Percentiles rank a stretch among this genome's conserved stretches.
Evolutionary conservation across 305 asterid species (phyloP).

Genomic region (Fraxinus paxiana): DNA sequence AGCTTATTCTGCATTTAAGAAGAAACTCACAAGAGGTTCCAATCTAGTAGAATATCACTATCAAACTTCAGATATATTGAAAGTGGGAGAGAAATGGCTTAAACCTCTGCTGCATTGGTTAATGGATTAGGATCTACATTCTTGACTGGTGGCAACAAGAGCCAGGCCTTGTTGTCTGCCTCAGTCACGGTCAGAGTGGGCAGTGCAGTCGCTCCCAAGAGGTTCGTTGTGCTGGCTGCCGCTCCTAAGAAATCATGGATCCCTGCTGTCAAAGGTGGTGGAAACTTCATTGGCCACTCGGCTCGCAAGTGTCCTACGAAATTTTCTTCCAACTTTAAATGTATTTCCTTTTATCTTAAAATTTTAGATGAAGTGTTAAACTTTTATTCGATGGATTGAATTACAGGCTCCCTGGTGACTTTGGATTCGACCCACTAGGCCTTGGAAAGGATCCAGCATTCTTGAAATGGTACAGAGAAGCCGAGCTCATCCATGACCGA

Average conservation of each 20-base stretch:
- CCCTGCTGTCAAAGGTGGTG: slow-evolving; percentile 77
- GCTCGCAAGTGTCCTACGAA: slow-evolving; percentile 57
- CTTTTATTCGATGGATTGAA: neutral
- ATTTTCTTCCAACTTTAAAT: neutral
- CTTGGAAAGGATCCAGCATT: slow-evolving; percentile 55
- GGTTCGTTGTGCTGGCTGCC: slow-evolving; percentile 55
- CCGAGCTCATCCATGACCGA: slow-evolving; percentile 56
- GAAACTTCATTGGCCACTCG: slow-evolving; percentile 56
- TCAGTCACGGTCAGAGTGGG: slow-evolving; percentile 35
- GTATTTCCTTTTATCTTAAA: neutral
- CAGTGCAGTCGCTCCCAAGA: slow-evolving; percentile 40
- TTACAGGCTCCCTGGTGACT: slow-evolving; percentile 51
- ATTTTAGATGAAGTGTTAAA: neutral
- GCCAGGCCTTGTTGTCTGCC: slow-evolving; percentile 50
- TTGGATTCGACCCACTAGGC: slow-evolving; percentile 49
- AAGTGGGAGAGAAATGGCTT: slow-evolving; percentile 49
- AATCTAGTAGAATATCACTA: slow-evolving; percentile 5
- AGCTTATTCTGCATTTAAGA: slow-evolving; percentile 20
- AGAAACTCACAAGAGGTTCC: slow-evolving; percentile 4
- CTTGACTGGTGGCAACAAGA: slow-evolving; percentile 70
- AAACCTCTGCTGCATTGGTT: slow-evolving; percentile 77
- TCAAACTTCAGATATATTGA: neutral
- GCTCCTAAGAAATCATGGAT: slow-evolving; percentile 89
- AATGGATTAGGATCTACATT: slow-evolving; percentile 86
- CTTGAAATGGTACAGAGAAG: slow-evolving; percentile 58